Conservation (phyloP, 1,284 basidiomycete genomes). For the Cryptococcus jaspeensis region DNA sequence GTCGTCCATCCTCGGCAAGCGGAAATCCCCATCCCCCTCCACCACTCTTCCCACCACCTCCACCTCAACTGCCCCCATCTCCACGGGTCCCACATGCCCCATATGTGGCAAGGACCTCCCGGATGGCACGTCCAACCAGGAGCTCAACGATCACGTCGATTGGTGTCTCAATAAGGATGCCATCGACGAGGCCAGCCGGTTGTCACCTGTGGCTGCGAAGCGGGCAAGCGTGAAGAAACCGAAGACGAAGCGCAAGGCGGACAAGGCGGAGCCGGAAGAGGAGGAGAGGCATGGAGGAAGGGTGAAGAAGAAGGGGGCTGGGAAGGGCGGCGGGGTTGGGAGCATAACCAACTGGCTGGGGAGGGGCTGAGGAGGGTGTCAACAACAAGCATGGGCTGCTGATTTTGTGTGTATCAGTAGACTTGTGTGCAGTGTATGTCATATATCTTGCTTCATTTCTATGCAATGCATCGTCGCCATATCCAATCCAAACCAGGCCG, state of each 20-base stretch:
- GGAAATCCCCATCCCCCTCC: slow-evolving; percentile 3
- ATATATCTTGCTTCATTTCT: too few species aligned
- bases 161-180: slow-evolving; percentile 44
- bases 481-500: too few species aligned
- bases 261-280: neutral
- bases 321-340: too few species aligned
- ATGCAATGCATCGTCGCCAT: too few species aligned
- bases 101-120: slow-evolving; percentile 38
- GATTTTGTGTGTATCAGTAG: too few species aligned
- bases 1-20: slow-evolving; percentile 3
- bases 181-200: slow-evolving; percentile 23
- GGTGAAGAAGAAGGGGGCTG: too few species aligned
- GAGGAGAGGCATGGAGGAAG: too few species aligned
- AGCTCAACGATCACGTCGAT: slow-evolving; percentile 50
- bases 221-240: neutral
- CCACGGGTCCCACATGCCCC: slow-evolving; percentile 37
- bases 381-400: too few species aligned
- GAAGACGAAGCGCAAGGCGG: neutral
- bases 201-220: slow-evolving; percentile 12
- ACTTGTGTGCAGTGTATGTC: too few species aligned
- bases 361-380: too few species aligned
- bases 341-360: too few species aligned
- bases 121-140: slow-evolving; percentile 37
- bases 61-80: neutral
- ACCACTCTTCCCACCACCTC: slow-evolving; percentile 2